Evolutionary conservation across 2,329 filamentous ascomycete genomes (phyloP), one percentile per base, ranked within the genome.

Genomic region (Nothomitra cinnamomea): DNA sequence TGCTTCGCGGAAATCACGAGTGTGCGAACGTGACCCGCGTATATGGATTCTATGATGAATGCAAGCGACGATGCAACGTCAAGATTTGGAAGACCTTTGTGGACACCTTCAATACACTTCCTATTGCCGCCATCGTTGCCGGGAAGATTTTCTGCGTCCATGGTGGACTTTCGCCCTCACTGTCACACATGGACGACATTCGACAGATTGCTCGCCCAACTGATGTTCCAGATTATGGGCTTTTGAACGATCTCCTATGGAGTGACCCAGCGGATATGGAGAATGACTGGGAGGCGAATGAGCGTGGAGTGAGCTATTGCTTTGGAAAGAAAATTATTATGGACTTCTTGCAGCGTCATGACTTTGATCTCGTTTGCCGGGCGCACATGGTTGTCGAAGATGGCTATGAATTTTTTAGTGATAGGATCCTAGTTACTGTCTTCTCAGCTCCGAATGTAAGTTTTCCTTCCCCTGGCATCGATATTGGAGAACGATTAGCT

Each of bases 371-470:
- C 51, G 90, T 98, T 52, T 98, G 92, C 66, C 83, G 92, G 60
- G 92, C 92, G 50, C 92, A 98, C 70, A 96, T 96, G 92, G 92
- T 98, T 52, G 92, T 98, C 21, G 92, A 98, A 67, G 92, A 98
- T 65, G 92, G 92, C 10, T 98, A 98, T 68, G 92, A 98, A 64
- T 98, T 98, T 68, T 98, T 96, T 68, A 94, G 86, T 57, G 92
- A 98, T 66, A 78, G 92, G 55, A 85, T 95, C 47, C 69, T 98
- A 56, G 92, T 98, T 47, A 98, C 92, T 1, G 90, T 98, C 1
- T 98, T 98, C 66, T 95, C 88, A 58, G 92, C 92, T 51, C 92
- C 92, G 24, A 98, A 98, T 64, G 88, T 94, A 73, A 77, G 87
- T 77, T 1, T n/a, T 17, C n/a, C 19, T n/a, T 19, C 19, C 28